These are phyloP conservation scores for Pueraria montana DNA, from an alignment of 306 rosid species.

Conservation along the genomic window DNA sequence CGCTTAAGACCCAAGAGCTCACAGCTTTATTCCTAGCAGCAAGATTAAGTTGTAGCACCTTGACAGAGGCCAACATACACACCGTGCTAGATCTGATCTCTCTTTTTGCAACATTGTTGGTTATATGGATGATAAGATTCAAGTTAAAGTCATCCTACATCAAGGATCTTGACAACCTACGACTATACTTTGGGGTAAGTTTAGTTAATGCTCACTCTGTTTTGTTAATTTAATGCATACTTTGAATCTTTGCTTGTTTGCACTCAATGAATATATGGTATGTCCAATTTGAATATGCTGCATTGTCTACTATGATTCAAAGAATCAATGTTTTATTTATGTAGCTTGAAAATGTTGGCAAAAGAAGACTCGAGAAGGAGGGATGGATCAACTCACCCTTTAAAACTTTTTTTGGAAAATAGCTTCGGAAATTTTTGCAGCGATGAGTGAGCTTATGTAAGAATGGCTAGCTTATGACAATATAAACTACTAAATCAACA, in stretches of 20 bases:
- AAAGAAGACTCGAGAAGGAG: too few relatives aligned
- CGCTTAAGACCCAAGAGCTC: slow-evolving; percentile 81
- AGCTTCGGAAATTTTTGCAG: too few relatives aligned
- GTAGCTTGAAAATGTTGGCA: background rate
- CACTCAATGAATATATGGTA: background rate
- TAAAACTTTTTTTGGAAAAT: too few relatives aligned
- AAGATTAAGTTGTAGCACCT: slow-evolving; percentile 58
- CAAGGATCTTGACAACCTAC: slow-evolving; percentile 74
- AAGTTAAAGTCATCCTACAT: slow-evolving; percentile 70
- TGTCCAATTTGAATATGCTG: background rate
- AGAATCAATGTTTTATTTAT: background rate
- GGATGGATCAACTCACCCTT: too few relatives aligned
- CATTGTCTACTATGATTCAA: background rate
- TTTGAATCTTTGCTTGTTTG: background rate
- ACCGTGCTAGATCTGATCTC: slow-evolving; percentile 59
- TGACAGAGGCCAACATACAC: slow-evolving; percentile 59
- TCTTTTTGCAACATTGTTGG: slow-evolving; percentile 65
- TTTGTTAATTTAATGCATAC: background rate
- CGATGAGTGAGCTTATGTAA: too few relatives aligned
- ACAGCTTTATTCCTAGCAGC: slow-evolving; percentile 67
- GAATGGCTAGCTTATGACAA: background rate
- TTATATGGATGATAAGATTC: slow-evolving; percentile 74
- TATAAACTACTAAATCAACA: background rate
- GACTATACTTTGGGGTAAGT: slow-evolving; percentile 69
- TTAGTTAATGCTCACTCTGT: background rate